Evolutionary conservation across 331 rosid genomes (phyloP), one percentile per base, ranked within the genome.

Genomic region (Malus hybrid): DNA sequence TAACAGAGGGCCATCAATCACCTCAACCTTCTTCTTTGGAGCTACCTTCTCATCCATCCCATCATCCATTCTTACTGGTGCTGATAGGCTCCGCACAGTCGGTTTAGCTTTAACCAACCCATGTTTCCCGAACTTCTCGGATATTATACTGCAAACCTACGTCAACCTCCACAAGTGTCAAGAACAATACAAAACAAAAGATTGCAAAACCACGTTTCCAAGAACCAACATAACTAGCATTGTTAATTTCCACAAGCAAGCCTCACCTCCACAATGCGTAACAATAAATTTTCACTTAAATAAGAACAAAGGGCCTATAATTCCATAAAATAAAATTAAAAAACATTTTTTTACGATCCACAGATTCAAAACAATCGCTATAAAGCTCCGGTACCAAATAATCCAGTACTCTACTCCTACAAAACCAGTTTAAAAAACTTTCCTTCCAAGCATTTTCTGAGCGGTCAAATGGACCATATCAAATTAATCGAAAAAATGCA

Each of bases 31-130:
- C 90, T 92, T 94, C 90, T 88, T 92, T 2, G 88, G 92, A 65
- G 73, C 89, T 83, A 74, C 81, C 73, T 77, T 89, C 44, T 90
- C 99, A 73, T 94, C 96, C 92, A 94, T 74, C 33, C 99, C 99
- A 32, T 88, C 96, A 68, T 94, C 80, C 99, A 94, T 94, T 76
- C 97, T 87, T 52, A 92, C 74, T 55, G 99, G 99, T n/a, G 88
- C 83, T 6, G 89, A 89, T 22, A 94, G 97, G 80, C 96, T 92
- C 67, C 99, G 86, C 68, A 94, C 86, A 0, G 96, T 44, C 39
- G 97, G 96, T 69, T 87, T 94, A 28, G 65, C 77, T 81, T 91
- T 92, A 61, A 86, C 97, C 86, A 92, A 77, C 32, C 97, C 99
- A 78, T 88, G 96, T 80, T 90, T 92, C 69, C 99, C 99, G 74